Evolutionary conservation across 148 eudicot genomes (phyloP).

Genomic region (Camellia sinensis): DNA sequence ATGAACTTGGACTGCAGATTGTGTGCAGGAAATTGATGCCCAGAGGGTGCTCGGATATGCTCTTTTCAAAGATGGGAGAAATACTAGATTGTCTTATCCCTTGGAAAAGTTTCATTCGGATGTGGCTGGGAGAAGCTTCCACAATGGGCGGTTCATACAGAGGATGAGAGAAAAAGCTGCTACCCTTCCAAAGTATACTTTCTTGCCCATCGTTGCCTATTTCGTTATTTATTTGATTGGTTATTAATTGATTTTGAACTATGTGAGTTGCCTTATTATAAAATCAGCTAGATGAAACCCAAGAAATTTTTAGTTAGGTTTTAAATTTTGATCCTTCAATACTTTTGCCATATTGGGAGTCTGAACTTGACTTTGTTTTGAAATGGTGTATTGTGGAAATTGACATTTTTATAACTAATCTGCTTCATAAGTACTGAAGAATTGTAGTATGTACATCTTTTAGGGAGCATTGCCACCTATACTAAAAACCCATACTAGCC

Average conservation of each 20-base stretch:
- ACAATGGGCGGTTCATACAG: constrained; percentile 61
- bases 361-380: background rate
- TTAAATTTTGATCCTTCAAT: background rate
- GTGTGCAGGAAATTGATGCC: constrained; percentile 55
- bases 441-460: background rate
- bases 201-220: background rate
- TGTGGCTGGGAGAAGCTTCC: constrained; percentile 59
- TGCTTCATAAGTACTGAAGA: too few relatives aligned
- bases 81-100: constrained; percentile 49
- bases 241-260: background rate
- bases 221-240: background rate
- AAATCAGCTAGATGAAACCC: background rate
- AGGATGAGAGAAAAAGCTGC: constrained; percentile 55
- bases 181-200: constrained; percentile 45
- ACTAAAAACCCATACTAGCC: background rate
- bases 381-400: background rate
- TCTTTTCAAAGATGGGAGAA: constrained; percentile 51
- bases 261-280: background rate
- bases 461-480: background rate
- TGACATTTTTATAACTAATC: background rate
- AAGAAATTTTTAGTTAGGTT: background rate
- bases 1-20: constrained; percentile 33
- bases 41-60: constrained; percentile 57
- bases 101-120: constrained; percentile 48
- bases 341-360: background rate